These are phyloP conservation scores for Chalara sp. DNA, from an alignment of 2,329 filamentous ascomycete species.

Conservation along the genomic window DNA sequence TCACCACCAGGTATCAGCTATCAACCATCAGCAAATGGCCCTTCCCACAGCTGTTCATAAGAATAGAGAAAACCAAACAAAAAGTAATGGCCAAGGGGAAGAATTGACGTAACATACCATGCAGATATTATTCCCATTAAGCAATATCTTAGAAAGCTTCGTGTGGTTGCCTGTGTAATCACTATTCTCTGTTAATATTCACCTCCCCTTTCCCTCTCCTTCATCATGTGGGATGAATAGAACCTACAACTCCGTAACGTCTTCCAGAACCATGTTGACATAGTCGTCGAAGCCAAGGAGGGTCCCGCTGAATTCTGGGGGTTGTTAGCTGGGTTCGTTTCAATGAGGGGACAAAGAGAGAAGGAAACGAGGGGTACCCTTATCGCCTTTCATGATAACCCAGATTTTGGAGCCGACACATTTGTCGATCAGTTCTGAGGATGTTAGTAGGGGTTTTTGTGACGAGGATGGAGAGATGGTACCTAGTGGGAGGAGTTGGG, in stretches of 20 bases:
- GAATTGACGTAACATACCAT: constrained; percentile 56
- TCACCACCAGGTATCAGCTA: constrained; percentile 75
- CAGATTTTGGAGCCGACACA: constrained; percentile 96
- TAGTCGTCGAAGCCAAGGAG: constrained; percentile 97
- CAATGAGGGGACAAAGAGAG: background rate
- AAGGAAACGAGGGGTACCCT: constrained; percentile 55
- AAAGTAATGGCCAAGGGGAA: too few species aligned
- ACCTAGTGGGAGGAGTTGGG: constrained; percentile 26
- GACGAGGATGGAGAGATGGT: background rate
- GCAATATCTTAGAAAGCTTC: constrained; percentile 86
- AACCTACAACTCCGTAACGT: constrained; percentile 90
- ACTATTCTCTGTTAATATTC: constrained; percentile 46
- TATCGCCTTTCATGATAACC: constrained; percentile 99
- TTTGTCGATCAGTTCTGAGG: constrained; percentile 94
- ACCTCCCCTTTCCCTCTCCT: background rate
- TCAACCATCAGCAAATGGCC: background rate
- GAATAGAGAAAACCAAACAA: background rate
- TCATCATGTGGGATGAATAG: background rate
- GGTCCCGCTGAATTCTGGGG: constrained; percentile 85
- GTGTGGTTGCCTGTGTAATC: constrained; percentile 85
- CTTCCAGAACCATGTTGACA: constrained; percentile 96
- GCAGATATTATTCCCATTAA: constrained; percentile 99
- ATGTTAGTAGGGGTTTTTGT: background rate
- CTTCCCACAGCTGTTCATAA: background rate
- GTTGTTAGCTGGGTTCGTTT: background rate